phyloP scores from a whole-genome alignment of 768 basidiomycete genomes.

The Leccinum variicolor region DNA sequence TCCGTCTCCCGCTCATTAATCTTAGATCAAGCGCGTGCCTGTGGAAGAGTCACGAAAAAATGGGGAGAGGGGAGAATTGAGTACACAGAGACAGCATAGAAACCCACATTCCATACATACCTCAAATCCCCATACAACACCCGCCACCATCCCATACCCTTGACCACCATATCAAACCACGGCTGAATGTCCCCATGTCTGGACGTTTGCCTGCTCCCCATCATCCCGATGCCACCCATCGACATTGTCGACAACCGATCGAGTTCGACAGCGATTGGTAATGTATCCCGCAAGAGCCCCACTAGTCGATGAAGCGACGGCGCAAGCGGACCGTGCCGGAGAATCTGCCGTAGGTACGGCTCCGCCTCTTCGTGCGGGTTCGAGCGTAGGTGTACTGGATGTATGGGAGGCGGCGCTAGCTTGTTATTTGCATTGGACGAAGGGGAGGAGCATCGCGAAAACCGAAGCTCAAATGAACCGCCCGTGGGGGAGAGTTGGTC shows the following conservation, averaged over 20 bases:
- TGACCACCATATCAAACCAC: slow-evolving; percentile 65
- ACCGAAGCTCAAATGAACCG: slow-evolving; percentile 70
- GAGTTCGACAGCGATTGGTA: slow-evolving; percentile 73
- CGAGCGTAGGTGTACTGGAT: slow-evolving; percentile 19
- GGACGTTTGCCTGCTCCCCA: background rate
- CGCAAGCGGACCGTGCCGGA: slow-evolving; percentile 66
- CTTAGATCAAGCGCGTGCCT: slow-evolving; percentile 82
- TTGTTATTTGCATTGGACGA: slow-evolving; percentile 11
- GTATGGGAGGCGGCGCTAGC: slow-evolving; percentile 31
- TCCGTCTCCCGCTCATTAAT: slow-evolving; percentile 60
- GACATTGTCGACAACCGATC: slow-evolving; percentile 46
- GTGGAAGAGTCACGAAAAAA: background rate
- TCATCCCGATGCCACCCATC: slow-evolving; percentile 18
- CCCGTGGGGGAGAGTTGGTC: slow-evolving; percentile 69
- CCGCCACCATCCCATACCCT: slow-evolving; percentile 81
- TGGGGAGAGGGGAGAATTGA: background rate
- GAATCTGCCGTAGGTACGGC: slow-evolving; percentile 65
- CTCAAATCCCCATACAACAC: slow-evolving; percentile 65
- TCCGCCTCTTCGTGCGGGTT: slow-evolving; percentile 83
- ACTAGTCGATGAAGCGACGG: slow-evolving; percentile 66
- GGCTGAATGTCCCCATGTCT: slow-evolving; percentile 6
- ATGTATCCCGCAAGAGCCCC: slow-evolving; percentile 65
- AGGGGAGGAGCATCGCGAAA: slow-evolving; percentile 46
- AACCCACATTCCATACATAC: slow-evolving; percentile 31
- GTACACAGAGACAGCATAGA: background rate